Evolutionary conservation across 2,329 filamentous ascomycete species (phyloP).

Genomic region (Fusarium sp.): DNA sequence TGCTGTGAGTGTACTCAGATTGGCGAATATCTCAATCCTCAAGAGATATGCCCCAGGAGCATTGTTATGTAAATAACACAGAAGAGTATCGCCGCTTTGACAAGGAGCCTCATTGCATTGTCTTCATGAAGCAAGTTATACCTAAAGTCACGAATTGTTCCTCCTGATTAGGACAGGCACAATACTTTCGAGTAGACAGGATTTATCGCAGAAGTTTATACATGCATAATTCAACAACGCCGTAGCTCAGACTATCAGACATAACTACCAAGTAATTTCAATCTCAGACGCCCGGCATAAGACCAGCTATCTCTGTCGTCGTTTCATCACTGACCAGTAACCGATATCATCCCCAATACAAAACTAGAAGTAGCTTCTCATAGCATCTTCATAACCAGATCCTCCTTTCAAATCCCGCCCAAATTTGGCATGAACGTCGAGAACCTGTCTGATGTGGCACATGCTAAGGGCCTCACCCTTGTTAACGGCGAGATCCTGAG

Average conservation of each 20-base stretch:
- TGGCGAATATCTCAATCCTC: not conserved
- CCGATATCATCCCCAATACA: not conserved
- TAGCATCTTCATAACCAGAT: conserved; percentile 81
- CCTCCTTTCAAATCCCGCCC: conserved; percentile 86
- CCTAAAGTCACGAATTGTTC: not conserved
- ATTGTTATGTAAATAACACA: not conserved
- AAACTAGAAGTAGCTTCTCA: conserved; percentile 77
- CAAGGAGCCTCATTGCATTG: not conserved
- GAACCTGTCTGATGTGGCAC: conserved; percentile 81
- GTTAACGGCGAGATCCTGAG: conserved; percentile 83
- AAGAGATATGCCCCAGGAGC: not conserved
- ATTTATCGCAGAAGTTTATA: not conserved
- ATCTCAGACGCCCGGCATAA: not conserved
- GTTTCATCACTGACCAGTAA: not conserved
- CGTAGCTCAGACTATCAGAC: not conserved
- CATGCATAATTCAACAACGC: not conserved
- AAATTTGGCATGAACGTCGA: conserved; percentile 87
- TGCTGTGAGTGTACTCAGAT: not conserved
- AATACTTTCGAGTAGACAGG: not conserved
- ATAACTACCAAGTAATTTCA: not conserved
- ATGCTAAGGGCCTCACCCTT: conserved; percentile 78
- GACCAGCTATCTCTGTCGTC: not conserved
- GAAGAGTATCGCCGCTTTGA: not conserved
- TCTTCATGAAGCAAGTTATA: not conserved
- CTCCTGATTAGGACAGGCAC: not conserved